These are phyloP conservation scores for Pyronema omphalodes DNA, from an alignment of 495 filamentous ascomycete species.

Conservation along the genomic window DNA sequence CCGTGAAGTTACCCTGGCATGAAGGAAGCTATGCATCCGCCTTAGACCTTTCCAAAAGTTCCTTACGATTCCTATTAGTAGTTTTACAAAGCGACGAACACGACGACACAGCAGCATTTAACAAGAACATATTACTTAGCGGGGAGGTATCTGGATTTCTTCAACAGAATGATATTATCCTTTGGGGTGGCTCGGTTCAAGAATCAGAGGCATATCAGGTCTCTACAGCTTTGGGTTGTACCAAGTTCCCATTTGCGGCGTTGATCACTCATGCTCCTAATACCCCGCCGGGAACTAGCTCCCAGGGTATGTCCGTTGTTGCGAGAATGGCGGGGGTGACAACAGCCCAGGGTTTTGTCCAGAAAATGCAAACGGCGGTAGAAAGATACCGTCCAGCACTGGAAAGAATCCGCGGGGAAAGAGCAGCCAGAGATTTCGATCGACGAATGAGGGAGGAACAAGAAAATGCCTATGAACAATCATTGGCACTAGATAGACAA, in stretches of 20 bases:
- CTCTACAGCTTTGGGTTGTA: conserved; percentile 58
- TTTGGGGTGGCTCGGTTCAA: conserved; percentile 83
- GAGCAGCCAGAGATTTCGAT: conserved; percentile 58
- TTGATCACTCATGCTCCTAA: conserved; percentile 65
- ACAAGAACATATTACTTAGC: conserved; percentile 60
- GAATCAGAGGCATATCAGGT: conserved; percentile 92
- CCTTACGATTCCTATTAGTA: conserved; percentile 77
- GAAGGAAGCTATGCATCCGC: conserved; percentile 82
- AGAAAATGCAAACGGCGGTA: conserved; percentile 51
- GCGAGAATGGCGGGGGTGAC: conserved; percentile 53
- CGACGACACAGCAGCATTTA: conserved; percentile 73
- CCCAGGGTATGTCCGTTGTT: conserved; percentile 57
- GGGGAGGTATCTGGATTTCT: conserved; percentile 55
- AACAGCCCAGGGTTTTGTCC: conserved; percentile 44
- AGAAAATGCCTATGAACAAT: conserved; percentile 80
- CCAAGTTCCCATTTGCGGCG: conserved; percentile 76
- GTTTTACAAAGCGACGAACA: conserved; percentile 79
- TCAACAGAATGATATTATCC: conserved; percentile 56
- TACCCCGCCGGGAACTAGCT: conserved; percentile 4
- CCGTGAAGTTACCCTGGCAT: conserved; percentile 41
- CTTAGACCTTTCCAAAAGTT: conserved; percentile 67
- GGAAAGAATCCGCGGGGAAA: conserved; percentile 43
- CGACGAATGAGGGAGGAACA: conserved; percentile 66
- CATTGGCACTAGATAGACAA: conserved; percentile 71
- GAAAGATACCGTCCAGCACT: conserved; percentile 50